Conservation (phyloP, 371 early-diverging fungal genomes). For the Mortierella sp. region DNA sequence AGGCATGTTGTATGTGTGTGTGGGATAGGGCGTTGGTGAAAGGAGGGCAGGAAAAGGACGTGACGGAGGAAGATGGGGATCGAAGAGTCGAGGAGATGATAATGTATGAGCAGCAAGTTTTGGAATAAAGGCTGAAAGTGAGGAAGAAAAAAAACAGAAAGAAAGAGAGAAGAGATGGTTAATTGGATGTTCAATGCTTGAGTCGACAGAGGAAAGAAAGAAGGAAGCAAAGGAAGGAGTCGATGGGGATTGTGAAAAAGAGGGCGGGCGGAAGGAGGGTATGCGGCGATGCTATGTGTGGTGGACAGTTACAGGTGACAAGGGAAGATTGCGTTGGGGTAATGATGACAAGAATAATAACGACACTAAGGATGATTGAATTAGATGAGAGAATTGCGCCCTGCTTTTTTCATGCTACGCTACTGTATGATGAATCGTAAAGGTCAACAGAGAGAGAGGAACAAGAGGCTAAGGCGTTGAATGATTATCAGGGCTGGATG, state of each 20-base stretch:
- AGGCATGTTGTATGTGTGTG: constrained; percentile 15
- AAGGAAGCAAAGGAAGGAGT: background rate
- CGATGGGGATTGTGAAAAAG: background rate
- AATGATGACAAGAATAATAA: constrained; percentile 3
- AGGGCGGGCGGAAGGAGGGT: background rate
- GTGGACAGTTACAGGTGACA: background rate
- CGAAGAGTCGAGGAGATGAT: background rate
- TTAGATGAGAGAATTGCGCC: background rate
- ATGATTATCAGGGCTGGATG: background rate
- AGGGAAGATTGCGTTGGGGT: background rate
- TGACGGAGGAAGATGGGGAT: background rate
- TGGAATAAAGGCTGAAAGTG: constrained; percentile 4
- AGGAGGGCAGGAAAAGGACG: background rate
- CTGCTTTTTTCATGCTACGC: background rate
- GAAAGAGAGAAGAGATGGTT: background rate
- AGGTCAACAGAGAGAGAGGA: background rate
- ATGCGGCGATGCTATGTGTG: background rate
- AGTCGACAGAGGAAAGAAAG: background rate
- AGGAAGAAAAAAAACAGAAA: background rate
- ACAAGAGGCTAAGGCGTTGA: background rate
- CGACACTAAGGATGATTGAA: background rate
- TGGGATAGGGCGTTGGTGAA: background rate
- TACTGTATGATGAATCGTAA: background rate
- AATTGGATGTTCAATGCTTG: background rate
- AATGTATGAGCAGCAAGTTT: background rate